Percentiles rank a stretch among this genome's conserved stretches.
Evolutionary conservation across 768 basidiomycete species (phyloP).

Genomic region (Hemileccinum rubropunctum): DNA sequence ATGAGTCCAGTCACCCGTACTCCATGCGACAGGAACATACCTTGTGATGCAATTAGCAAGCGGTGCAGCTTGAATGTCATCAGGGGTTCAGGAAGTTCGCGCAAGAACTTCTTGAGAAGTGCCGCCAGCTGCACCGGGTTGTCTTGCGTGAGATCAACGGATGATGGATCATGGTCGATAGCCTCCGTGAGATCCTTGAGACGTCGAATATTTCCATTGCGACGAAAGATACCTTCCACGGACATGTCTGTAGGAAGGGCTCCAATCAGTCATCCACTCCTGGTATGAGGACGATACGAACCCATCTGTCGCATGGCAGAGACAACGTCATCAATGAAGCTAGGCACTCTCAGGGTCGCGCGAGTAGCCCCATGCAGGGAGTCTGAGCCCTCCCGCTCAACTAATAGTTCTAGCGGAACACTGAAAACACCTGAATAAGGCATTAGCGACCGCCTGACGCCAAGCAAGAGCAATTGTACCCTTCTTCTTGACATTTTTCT

Average conservation of each 20-base stretch:
- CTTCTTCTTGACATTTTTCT: slow-evolving; percentile 90
- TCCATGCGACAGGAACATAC: slow-evolving; percentile 46
- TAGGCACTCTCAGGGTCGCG: slow-evolving; percentile 83
- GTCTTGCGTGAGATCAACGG: slow-evolving; percentile 90
- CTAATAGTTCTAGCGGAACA: slow-evolving; percentile 87
- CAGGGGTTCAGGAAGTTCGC: slow-evolving; percentile 94
- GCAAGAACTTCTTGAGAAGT: slow-evolving; percentile 93
- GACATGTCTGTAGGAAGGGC: slow-evolving; percentile 78
- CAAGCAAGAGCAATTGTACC: slow-evolving; percentile 42
- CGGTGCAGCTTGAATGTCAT: slow-evolving; percentile 93
- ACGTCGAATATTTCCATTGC: slow-evolving; percentile 95
- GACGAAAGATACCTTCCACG: slow-evolving; percentile 96
- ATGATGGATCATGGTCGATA: slow-evolving; percentile 89
- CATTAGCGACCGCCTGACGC: slow-evolving; percentile 7
- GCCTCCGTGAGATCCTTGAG: slow-evolving; percentile 88
- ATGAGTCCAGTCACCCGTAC: slow-evolving; percentile 8
- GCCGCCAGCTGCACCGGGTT: slow-evolving; percentile 98
- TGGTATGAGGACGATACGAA: slow-evolving; percentile 36
- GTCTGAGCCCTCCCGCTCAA: slow-evolving; percentile 94
- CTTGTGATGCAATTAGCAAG: slow-evolving; percentile 82
- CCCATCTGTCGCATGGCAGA: slow-evolving; percentile 99
- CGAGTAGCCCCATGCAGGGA: slow-evolving; percentile 88
- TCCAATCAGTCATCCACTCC: slow-evolving; percentile 1
- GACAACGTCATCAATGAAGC: slow-evolving; percentile 97
- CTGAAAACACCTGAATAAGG: slow-evolving; percentile 77